A percentile compares a stretch with the other conserved stretches of the same genome.
phyloP scores from a whole-genome alignment of 1,139 yeast species.

The Zygoascus sp. region DNA sequence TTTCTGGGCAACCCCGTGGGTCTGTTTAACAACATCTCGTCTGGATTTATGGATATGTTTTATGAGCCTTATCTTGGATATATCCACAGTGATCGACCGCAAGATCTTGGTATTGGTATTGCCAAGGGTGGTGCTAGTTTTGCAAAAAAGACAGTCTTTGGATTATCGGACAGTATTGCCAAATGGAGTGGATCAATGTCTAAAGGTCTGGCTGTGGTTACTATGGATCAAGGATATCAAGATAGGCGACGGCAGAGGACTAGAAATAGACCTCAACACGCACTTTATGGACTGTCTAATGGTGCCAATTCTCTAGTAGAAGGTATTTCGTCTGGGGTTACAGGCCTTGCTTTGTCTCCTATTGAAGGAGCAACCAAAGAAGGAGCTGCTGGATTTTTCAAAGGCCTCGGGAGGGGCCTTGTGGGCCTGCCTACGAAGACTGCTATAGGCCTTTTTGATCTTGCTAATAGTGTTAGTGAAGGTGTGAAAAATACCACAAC shows the following conservation, averaged over 20 bases:
- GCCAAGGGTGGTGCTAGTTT: constrained; percentile 96
- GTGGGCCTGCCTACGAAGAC: constrained; percentile 95
- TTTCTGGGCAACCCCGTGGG: constrained; percentile 97
- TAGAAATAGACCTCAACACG: constrained; percentile 79
- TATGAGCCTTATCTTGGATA: constrained; percentile 98
- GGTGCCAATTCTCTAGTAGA: constrained; percentile 91
- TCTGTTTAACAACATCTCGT: constrained; percentile 81
- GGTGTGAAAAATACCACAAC: constrained; percentile 93
- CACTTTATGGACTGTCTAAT: constrained; percentile 76
- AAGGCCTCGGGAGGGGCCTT: constrained; percentile 91
- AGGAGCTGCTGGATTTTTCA: constrained; percentile 88
- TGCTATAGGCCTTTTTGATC: constrained; percentile 89
- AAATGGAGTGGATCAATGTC: constrained; percentile 92
- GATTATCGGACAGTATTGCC: constrained; percentile 88
- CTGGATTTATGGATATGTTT: constrained; percentile 94
- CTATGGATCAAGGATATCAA: constrained; percentile 82
- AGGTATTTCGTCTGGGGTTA: constrained; percentile 79
- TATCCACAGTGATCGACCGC: constrained; percentile 89
- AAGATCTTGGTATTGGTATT: constrained; percentile 88
- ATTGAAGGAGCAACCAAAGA: constrained; percentile 79
- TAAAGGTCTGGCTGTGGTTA: constrained; percentile 86
- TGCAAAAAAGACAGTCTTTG: constrained; percentile 90
- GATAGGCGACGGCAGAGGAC: constrained; percentile 59
- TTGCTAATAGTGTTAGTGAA: constrained; percentile 89
- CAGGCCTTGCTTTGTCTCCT: constrained; percentile 90